Percentiles rank a stretch among this genome's conserved stretches.
phyloP scores from a whole-genome alignment of 352 stramenopile genomes.

The Globisporangium abappressorium region DNA sequence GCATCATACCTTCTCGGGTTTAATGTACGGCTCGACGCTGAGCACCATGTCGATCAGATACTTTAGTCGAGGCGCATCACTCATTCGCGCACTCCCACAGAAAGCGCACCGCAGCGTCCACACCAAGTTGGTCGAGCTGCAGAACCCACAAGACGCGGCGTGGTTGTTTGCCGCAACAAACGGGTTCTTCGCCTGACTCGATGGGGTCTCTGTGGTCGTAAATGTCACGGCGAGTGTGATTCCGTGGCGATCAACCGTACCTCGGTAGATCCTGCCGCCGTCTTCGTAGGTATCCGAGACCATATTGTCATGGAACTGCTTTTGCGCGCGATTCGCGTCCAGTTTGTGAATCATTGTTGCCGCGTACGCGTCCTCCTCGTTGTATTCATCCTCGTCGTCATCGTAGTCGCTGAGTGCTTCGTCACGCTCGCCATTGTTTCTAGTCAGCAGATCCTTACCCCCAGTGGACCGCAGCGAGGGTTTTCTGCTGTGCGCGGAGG shows the following conservation, averaged over 20 bases:
- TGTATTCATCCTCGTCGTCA: slow-evolving; percentile 1
- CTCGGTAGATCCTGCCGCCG: slow-evolving; percentile 37
- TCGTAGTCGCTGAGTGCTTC: background rate
- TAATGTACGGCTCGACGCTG: slow-evolving; percentile 63
- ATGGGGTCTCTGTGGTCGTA: slow-evolving; percentile 44
- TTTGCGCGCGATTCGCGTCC: slow-evolving; percentile 17
- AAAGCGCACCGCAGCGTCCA: slow-evolving; percentile 72
- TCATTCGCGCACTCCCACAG: slow-evolving; percentile 68
- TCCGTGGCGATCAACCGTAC: slow-evolving; percentile 45
- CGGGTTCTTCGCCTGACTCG: slow-evolving; percentile 48
- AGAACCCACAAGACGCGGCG: slow-evolving; percentile 59
- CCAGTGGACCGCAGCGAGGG: slow-evolving; percentile 3
- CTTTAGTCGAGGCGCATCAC: slow-evolving; percentile 64
- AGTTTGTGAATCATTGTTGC: slow-evolving; percentile 15
- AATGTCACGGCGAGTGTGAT: slow-evolving; percentile 72
- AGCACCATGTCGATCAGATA: slow-evolving; percentile 81
- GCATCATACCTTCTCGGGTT: slow-evolving; percentile 38
- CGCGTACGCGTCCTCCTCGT: slow-evolving; percentile 11
- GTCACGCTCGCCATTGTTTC: slow-evolving; percentile 9
- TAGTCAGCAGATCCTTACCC: background rate
- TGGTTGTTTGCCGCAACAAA: slow-evolving; percentile 21
- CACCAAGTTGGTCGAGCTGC: slow-evolving; percentile 62
- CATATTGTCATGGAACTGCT: slow-evolving; percentile 27
- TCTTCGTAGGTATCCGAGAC: slow-evolving; percentile 38
- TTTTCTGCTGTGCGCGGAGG: slow-evolving; percentile 1